A percentile compares a stretch with the other conserved stretches of the same genome.
Evolutionary conservation across 371 early-diverging fungal species (phyloP).

Genomic region (Rhizopus delemar): DNA sequence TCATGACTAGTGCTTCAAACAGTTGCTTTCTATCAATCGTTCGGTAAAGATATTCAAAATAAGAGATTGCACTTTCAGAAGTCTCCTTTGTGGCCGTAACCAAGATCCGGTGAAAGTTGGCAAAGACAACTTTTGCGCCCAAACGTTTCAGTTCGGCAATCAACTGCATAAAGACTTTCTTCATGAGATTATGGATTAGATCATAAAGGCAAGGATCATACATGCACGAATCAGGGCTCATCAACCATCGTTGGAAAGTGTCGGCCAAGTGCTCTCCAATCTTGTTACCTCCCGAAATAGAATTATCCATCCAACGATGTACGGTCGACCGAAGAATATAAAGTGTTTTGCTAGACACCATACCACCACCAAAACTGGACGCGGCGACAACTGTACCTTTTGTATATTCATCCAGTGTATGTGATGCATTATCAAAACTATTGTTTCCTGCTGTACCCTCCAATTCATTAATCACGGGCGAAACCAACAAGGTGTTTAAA

Average conservation of each 20-base stretch:
- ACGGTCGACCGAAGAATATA: slow-evolving; percentile 74
- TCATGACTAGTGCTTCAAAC: slow-evolving; percentile 72
- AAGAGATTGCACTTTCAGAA: slow-evolving; percentile 70
- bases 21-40: slow-evolving; percentile 71
- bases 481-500: slow-evolving; percentile 78
- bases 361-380: slow-evolving; percentile 58
- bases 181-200: slow-evolving; percentile 84
- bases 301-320: slow-evolving; percentile 71
- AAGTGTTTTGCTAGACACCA: slow-evolving; percentile 70
- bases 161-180: slow-evolving; percentile 82
- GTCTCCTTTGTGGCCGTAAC: slow-evolving; percentile 79
- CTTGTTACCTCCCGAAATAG: slow-evolving; percentile 28
- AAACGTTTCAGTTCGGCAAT: slow-evolving; percentile 76
- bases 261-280: slow-evolving; percentile 74
- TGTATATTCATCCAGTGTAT: slow-evolving; percentile 55
- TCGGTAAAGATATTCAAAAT: slow-evolving; percentile 70
- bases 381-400: slow-evolving; percentile 43
- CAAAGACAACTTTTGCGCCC: slow-evolving; percentile 79
- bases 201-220: slow-evolving; percentile 84
- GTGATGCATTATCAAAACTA: slow-evolving; percentile 50
- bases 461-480: slow-evolving; percentile 73
- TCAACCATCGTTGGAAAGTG: slow-evolving; percentile 88
- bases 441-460: slow-evolving; percentile 62
- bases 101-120: slow-evolving; percentile 78
- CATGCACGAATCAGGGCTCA: slow-evolving; percentile 70